Evolutionary conservation across 768 basidiomycete genomes (phyloP), one percentile per base, ranked within the genome.

Genomic region (Pholiota microspora): DNA sequence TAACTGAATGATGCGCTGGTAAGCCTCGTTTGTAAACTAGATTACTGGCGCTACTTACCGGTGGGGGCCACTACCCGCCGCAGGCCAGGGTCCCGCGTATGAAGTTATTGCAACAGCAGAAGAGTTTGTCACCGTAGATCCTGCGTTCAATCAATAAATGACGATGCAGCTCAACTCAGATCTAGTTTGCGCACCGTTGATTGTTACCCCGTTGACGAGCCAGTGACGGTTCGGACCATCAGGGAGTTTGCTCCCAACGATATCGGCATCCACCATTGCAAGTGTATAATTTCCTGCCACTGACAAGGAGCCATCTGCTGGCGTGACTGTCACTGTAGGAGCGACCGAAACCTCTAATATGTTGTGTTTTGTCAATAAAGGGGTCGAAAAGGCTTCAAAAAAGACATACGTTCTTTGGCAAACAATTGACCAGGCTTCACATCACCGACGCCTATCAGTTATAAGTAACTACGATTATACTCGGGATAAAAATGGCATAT

Each of bases 221-320:
- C 89, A 93, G 73, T 92, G 92, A 51, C 88, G 80, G 47, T 83
- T 89, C 59, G 85, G 83, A 16, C 82, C 85, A 7, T 73, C 69
- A 32, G 76, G 68, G 51, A 82, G 71, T 59, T 86, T 76, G 45
- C 79, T 71, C 34, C 89, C 89, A 32, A 86, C 85, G 21, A 79
- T 64, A 55, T 83, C 84, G 10, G 88, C 87, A 62, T 94, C 91
- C 27, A 84, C 78, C 88, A 94, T 88, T 49, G 81, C 74, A 31
- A 92, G 65, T 23, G 89, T 89, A 70, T 78, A 90, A 36, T 69
- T 77, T 10, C 78, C 80, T 32, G 66, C 66, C 49, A 86, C 67
- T 9, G 67, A 31, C 13, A 73, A 67, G 23, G 81, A 76, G 29
- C 76, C 68, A 68, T 82, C 81, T 46, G 71, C 77, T 9, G 82